Evolutionary conservation across 2,329 filamentous ascomycete species (phyloP).

Genomic region (Ambrosiella beaveri): DNA sequence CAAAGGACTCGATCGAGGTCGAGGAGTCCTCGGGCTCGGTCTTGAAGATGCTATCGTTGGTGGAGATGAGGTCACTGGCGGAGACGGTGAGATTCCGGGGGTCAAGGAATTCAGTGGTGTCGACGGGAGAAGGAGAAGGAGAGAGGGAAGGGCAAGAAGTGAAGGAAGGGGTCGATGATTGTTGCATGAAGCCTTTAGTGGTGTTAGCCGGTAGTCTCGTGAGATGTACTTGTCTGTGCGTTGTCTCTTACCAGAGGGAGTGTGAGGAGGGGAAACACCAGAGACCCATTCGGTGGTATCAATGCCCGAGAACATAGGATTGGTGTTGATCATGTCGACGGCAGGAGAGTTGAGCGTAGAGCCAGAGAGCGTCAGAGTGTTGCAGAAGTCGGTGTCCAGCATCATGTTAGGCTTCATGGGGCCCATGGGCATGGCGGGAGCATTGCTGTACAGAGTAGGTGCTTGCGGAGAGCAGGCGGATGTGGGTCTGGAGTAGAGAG

Average conservation of each 20-base stretch:
- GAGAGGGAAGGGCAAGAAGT: slow-evolving; percentile 69
- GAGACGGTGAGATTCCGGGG: slow-evolving; percentile 71
- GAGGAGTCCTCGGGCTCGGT: slow-evolving; percentile 20
- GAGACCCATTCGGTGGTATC: slow-evolving; percentile 54
- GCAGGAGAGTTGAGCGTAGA: slow-evolving; percentile 75
- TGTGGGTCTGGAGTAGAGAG: slow-evolving; percentile 47
- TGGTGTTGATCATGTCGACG: slow-evolving; percentile 63
- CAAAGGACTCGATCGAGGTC: slow-evolving; percentile 23
- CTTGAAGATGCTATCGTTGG: slow-evolving; percentile 47
- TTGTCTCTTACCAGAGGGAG: slow-evolving; percentile 53
- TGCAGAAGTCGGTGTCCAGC: slow-evolving; percentile 44
- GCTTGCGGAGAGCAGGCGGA: slow-evolving; percentile 45
- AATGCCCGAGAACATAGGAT: slow-evolving; percentile 58
- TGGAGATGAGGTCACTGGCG: slow-evolving; percentile 34
- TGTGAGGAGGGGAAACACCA: slow-evolving; percentile 69
- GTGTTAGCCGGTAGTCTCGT: slow-evolving; percentile 14
- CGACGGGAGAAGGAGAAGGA: slow-evolving; percentile 57
- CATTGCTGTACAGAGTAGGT: slow-evolving; percentile 37
- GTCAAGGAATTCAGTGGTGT: slow-evolving; percentile 69
- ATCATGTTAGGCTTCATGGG: slow-evolving; percentile 63
- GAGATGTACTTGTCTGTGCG: background rate
- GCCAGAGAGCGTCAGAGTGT: slow-evolving; percentile 54
- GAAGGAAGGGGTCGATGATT: slow-evolving; percentile 6
- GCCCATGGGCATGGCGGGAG: slow-evolving; percentile 47
- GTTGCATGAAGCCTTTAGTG: slow-evolving; percentile 13